Evolutionary conservation across 805 yeast species (phyloP).

Genomic region (Sugiyamaella marilandica): DNA sequence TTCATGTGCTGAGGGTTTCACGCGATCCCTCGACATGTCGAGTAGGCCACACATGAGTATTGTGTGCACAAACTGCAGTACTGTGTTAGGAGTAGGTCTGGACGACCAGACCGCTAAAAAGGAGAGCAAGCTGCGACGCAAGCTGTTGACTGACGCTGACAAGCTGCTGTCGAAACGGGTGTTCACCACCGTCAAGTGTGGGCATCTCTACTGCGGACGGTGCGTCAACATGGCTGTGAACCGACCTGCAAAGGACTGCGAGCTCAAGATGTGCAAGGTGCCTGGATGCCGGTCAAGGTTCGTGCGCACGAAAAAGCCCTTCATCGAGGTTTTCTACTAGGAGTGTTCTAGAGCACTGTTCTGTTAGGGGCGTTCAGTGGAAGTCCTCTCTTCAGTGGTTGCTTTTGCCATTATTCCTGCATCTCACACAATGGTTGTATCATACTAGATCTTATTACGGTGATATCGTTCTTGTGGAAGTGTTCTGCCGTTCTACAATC

Average conservation of each 20-base stretch:
- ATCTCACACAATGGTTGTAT: too few species aligned
- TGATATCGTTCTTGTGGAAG: too few species aligned
- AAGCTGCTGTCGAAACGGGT: conserved; percentile 58
- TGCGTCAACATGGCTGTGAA: conserved; percentile 61
- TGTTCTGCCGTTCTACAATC: too few species aligned
- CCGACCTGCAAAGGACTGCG: conserved; percentile 16
- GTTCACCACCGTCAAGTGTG: conserved; percentile 60
- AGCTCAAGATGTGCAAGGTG: conserved; percentile 14
- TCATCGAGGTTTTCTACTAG: conserved; percentile 17
- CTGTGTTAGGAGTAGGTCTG: conserved; percentile 67
- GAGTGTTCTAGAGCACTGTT: too few species aligned
- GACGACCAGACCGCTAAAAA: not conserved
- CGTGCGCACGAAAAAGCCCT: conserved; percentile 10
- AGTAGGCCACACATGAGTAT: conserved; percentile 25
- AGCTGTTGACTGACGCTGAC: conserved; percentile 48
- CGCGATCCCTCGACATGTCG: conserved; percentile 5
- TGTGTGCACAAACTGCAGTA: conserved; percentile 67
- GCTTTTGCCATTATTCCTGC: too few species aligned
- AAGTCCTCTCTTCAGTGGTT: too few species aligned
- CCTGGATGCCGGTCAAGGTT: conserved; percentile 13
- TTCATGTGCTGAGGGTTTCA: conserved; percentile 5
- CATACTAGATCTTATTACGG: too few species aligned
- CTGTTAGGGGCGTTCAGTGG: too few species aligned
- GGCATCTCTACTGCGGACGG: conserved; percentile 82
- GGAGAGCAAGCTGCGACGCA: not conserved